These are phyloP conservation scores for Starmerella apicola DNA, from an alignment of 805 yeast genomes.

Conservation along the genomic window DNA sequence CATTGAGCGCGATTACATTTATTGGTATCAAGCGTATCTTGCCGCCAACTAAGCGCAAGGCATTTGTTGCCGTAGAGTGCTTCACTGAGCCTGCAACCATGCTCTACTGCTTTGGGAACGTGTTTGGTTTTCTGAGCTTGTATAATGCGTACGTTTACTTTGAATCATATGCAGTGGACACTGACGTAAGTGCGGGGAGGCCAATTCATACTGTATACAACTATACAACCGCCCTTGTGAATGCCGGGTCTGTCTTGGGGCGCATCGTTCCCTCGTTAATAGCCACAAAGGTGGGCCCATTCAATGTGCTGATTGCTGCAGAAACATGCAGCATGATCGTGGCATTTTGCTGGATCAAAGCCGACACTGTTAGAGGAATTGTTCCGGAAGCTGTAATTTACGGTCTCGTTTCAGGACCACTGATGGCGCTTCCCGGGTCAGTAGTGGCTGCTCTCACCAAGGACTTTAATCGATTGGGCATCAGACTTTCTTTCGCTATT, in stretches of 20 bases:
- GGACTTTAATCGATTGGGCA: constrained; percentile 23
- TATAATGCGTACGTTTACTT: constrained; percentile 28
- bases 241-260: constrained; percentile 36
- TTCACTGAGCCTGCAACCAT: constrained; percentile 23
- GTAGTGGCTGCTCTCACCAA: constrained; percentile 24
- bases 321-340: constrained; percentile 24
- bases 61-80: constrained; percentile 21
- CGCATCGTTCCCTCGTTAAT: constrained; percentile 37
- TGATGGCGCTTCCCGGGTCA: constrained; percentile 26
- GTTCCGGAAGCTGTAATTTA: constrained; percentile 23
- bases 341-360: constrained; percentile 29
- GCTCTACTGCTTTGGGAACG: constrained; percentile 19
- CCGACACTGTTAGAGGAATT: constrained; percentile 23
- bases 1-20: constrained; percentile 20
- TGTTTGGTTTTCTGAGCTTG: constrained; percentile 25
- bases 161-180: constrained; percentile 24
- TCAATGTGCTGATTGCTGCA: constrained; percentile 30
- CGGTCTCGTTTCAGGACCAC: constrained; percentile 27
- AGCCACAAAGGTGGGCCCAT: constrained; percentile 39
- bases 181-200: constrained; percentile 15
- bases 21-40: constrained; percentile 23
- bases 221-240: constrained; percentile 27
- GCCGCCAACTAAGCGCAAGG: constrained; percentile 24
- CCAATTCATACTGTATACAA: constrained; percentile 13
- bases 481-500: constrained; percentile 50